Base-by-base conservation (phyloP, 148 eudicot species). In the Chenopodium suecicum region DNA sequence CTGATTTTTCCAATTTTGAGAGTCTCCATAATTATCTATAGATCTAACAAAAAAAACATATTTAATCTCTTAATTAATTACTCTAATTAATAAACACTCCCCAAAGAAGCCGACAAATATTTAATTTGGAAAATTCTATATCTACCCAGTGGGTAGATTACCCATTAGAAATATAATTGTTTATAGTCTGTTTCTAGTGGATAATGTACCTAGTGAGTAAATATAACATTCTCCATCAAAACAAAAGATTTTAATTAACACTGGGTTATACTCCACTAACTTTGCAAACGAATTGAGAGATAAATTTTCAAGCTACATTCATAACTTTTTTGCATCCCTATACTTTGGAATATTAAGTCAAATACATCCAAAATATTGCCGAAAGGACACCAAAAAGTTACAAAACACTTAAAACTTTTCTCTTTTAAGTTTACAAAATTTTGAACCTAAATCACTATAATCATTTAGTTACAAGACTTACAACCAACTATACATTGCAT, bases 141-240 rank as follows among this genome's bases (percentile, higher is more conserved):
- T 66, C 19, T 29, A 10, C 52, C 52, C 14, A 48, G 52, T 48
- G 13, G 52, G 52, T 48, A 48, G 52, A 48, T 48, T 48, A 48
- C 52, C 52, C 52, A 48, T 48, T 48, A 12, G 13, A 48, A 48
- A 48, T 48, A 48, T 11, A 50, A 50, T 11, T 2, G 0, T 50
- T 50, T 10, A 50, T 50, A 9, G 14, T 50, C 13, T 1, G 2
- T 9, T 48, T 48, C 14, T 50, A 12, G 66, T 62, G 14, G 77
- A n/a, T 77, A 79, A 17, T 73, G 48, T 44, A 89, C 94, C 27
- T 92, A 83, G 19, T 56, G 62, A 7, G 22, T 56, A 56, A 0
- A 17, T 56, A 17, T 56, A 56, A 13, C 62, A 12, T 56, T 17
- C 22, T 17, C 62, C 62, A 4, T 56, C 62, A 56, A 56, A 56